These are phyloP conservation scores for Phanerodontia chrysosporium DNA, from an alignment of 768 basidiomycete genomes.

Conservation along the genomic window DNA sequence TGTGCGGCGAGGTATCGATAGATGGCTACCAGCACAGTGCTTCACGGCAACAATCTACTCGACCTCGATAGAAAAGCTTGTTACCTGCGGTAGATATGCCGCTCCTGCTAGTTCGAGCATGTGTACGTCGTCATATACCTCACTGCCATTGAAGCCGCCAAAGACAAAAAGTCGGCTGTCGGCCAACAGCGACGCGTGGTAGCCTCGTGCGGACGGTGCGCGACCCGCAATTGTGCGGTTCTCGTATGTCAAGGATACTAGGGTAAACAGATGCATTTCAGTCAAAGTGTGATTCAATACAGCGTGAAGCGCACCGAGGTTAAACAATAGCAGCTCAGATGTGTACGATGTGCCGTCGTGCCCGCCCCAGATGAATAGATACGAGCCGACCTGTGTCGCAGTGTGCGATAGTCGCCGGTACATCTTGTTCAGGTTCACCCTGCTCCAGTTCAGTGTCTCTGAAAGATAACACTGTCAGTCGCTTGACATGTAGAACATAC, in stretches of 20 bases:
- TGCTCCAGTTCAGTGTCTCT: conserved; percentile 34
- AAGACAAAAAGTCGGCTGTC: conserved; percentile 84
- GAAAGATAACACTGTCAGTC: neutral
- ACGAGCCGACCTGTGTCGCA: conserved; percentile 87
- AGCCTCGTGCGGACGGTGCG: conserved; percentile 72
- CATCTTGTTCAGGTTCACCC: conserved; percentile 37
- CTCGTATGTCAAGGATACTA: conserved; percentile 88
- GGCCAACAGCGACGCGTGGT: conserved; percentile 77
- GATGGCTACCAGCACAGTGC: too few species aligned
- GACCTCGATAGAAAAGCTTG: conserved; percentile 29
- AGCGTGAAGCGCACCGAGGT: conserved; percentile 65
- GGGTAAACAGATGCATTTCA: neutral
- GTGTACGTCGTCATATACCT: conserved; percentile 82
- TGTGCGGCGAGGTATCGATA: too few species aligned
- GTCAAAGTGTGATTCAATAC: neutral
- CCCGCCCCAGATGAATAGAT: conserved; percentile 85
- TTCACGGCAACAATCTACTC: conserved; percentile 7
- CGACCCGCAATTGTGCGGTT: conserved; percentile 62
- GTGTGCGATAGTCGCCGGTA: conserved; percentile 78
- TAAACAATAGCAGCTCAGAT: conserved; percentile 75
- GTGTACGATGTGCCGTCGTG: conserved; percentile 78
- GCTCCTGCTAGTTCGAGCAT: conserved; percentile 82
- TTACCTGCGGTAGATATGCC: conserved; percentile 79
- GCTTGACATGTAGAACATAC: conserved; percentile 18
- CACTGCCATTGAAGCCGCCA: conserved; percentile 84